These are phyloP conservation scores for Debaryomycetaceae sp. DNA, from an alignment of 1,139 yeast genomes.

Conservation along the genomic window DNA sequence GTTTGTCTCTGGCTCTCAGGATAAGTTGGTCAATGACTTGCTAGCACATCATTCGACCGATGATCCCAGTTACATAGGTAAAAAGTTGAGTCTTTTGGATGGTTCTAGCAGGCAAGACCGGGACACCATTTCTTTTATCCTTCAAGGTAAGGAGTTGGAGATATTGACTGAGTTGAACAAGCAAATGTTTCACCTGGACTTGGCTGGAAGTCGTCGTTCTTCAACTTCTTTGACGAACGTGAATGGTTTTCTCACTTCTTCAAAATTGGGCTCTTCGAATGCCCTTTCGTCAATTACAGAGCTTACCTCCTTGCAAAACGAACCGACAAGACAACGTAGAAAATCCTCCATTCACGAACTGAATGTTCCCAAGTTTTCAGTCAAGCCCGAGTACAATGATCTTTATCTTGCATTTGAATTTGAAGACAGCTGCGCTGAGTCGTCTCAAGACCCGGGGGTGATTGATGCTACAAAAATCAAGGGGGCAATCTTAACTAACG, in stretches of 20 bases:
- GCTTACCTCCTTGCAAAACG: conserved; percentile 3
- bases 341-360: conserved; percentile 24
- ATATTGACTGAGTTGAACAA: conserved; percentile 38
- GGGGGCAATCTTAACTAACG: conserved; percentile 42
- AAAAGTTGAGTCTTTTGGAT: conserved; percentile 26
- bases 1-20: conserved; percentile 16
- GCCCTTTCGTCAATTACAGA: conserved; percentile 21
- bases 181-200: conserved; percentile 32
- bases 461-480: conserved; percentile 20
- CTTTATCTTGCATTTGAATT: conserved; percentile 8
- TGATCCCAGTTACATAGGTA: conserved; percentile 18
- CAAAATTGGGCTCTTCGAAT: conserved; percentile 20
- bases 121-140: conserved; percentile 28
- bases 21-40: conserved; percentile 19
- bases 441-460: conserved; percentile 2
- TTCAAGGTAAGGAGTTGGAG: conserved; percentile 36
- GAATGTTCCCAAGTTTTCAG: conserved; percentile 28
- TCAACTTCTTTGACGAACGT: conserved; percentile 36
- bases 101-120: conserved; percentile 24
- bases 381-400: conserved; percentile 25
- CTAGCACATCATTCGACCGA: conserved; percentile 9
- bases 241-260: conserved; percentile 21
- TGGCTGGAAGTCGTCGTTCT: conserved; percentile 30
- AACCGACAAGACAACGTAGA: conserved; percentile 14
- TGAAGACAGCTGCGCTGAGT: conserved; percentile 8